Conservation (phyloP, 768 basidiomycete genomes). For the Kwoniella newhampshirensis region DNA sequence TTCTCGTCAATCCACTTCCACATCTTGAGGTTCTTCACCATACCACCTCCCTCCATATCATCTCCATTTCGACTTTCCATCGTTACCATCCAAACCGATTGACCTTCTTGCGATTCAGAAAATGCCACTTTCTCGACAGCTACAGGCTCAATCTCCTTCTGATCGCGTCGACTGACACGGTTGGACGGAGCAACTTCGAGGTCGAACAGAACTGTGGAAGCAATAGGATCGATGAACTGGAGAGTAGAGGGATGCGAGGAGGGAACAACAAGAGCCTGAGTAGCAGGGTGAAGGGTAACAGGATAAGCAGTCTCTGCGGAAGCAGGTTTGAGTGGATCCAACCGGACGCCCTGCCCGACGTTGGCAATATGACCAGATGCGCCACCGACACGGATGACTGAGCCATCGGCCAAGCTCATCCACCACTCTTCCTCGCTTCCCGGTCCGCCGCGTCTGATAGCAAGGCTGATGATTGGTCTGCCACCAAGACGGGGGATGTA, state of each 20-base stretch:
- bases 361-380: constrained; percentile 66
- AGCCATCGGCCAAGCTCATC: constrained; percentile 76
- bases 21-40: constrained; percentile 73
- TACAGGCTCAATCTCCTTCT: constrained; percentile 70
- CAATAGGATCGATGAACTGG: constrained; percentile 77
- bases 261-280: constrained; percentile 77
- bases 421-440: constrained; percentile 79
- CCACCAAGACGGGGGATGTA: constrained; percentile 90
- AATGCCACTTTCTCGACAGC: constrained; percentile 70
- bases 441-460: constrained; percentile 54
- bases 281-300: constrained; percentile 70
- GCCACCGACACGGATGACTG: constrained; percentile 70
- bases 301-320: constrained; percentile 57
- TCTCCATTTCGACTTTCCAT: constrained; percentile 72
- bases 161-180: constrained; percentile 76
- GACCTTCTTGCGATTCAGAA: constrained; percentile 54
- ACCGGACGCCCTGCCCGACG: constrained; percentile 58
- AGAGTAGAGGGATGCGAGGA: constrained; percentile 95
- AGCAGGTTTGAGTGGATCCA: constrained; percentile 70
- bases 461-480: constrained; percentile 67
- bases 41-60: constrained; percentile 64
- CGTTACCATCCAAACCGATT: constrained; percentile 90
- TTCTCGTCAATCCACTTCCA: constrained; percentile 77
- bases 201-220: constrained; percentile 73
- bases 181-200: constrained; percentile 93